Conservation (phyloP, 108 stramenopile species). For the Schizochytrium sp. region DNA sequence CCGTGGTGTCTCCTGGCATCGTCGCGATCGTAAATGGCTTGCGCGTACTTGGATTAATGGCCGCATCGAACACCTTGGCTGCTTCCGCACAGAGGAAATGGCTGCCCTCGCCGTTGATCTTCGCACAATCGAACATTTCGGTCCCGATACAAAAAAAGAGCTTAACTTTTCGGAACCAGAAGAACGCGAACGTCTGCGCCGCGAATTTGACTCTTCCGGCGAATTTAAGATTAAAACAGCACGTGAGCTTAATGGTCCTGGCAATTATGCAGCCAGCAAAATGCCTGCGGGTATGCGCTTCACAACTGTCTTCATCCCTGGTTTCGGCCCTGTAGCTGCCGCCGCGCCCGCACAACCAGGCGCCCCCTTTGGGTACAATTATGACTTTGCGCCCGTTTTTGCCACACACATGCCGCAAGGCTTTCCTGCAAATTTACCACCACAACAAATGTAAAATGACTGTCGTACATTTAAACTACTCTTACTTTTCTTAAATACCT, state of each 20-base stretch:
- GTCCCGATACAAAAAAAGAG: slow-evolving; percentile 35
- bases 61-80: slow-evolving; percentile 57
- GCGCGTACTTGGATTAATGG: slow-evolving; percentile 50
- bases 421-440: no score
- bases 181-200: not conserved
- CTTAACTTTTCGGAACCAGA: slow-evolving; percentile 29
- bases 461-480: no score
- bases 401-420: no score
- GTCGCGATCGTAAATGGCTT: slow-evolving; percentile 54
- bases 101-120: slow-evolving; percentile 31
- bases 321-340: not conserved
- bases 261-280: not conserved
- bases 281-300: not conserved
- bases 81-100: slow-evolving; percentile 56
- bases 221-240: slow-evolving; percentile 50
- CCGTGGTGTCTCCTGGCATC: slow-evolving; percentile 58
- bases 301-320: not conserved
- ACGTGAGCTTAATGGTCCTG: slow-evolving; percentile 7
- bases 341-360: not conserved
- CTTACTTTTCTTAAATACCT: no score
- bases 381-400: no score
- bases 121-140: slow-evolving; percentile 49
- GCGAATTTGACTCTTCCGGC: not conserved
- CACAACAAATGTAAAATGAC: no score
- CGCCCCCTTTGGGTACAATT: not conserved